Evolutionary conservation across 768 basidiomycete genomes (phyloP).

Genomic region (Cyclocybe aegerita): DNA sequence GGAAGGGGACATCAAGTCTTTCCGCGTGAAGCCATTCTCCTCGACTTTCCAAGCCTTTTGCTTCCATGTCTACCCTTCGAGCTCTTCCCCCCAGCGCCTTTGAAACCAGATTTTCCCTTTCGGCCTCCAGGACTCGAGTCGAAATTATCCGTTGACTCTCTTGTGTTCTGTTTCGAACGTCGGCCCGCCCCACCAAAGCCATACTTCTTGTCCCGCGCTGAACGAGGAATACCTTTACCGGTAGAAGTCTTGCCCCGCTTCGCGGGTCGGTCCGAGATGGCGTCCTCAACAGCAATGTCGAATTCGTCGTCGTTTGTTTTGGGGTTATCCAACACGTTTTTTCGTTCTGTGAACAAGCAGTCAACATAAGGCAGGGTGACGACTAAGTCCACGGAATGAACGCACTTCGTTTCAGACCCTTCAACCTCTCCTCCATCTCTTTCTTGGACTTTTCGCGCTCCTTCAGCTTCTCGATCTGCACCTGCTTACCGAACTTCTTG

Average conservation of each 20-base stretch:
- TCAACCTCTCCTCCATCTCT: constrained; percentile 84
- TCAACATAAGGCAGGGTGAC: not conserved
- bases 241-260: constrained; percentile 47
- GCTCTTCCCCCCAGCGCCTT: not conserved
- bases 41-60: constrained; percentile 14
- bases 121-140: constrained; percentile 32
- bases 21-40: constrained; percentile 1
- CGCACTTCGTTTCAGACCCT: constrained; percentile 89
- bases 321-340: constrained; percentile 72
- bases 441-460: constrained; percentile 89
- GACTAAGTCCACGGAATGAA: constrained; percentile 10
- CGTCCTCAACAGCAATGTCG: constrained; percentile 89
- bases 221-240: constrained; percentile 52
- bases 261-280: constrained; percentile 68
- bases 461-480: constrained; percentile 92
- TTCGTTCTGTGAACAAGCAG: constrained; percentile 59
- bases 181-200: constrained; percentile 74
- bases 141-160: constrained; percentile 78
- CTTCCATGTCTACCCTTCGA: constrained; percentile 1
- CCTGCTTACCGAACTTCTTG: constrained; percentile 98
- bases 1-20: too few species aligned
- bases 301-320: constrained; percentile 68
- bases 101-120: not conserved
- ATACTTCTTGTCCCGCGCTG: constrained; percentile 74
- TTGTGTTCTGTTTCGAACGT: constrained; percentile 80